Percentiles rank a stretch among this genome's conserved stretches.
Evolutionary conservation across 2,329 filamentous ascomycete species (phyloP).

Genomic region (Clarireedia monteithiana): DNA sequence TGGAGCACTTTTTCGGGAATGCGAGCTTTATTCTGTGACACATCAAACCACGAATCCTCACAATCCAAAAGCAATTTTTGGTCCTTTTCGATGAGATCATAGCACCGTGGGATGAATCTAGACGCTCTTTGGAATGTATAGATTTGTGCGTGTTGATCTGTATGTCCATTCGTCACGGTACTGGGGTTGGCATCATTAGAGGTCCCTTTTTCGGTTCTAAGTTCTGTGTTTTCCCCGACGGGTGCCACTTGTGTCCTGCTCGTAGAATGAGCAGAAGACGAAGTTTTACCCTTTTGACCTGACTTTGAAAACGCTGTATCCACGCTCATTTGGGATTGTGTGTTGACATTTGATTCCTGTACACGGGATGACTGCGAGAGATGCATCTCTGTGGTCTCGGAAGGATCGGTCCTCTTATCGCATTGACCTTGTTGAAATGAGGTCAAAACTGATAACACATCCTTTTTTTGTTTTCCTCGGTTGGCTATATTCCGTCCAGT

Average conservation of each 20-base stretch:
- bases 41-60: conserved; percentile 32
- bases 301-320: too few species aligned
- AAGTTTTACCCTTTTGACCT: too few species aligned
- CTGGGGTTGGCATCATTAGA: too few species aligned
- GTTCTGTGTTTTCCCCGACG: neutral
- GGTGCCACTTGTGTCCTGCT: too few species aligned
- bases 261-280: too few species aligned
- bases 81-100: conserved; percentile 39
- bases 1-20: conserved; percentile 29
- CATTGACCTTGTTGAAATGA: too few species aligned
- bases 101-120: conserved; percentile 31
- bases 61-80: conserved; percentile 43
- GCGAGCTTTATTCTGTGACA: conserved; percentile 16
- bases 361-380: neutral
- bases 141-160: neutral
- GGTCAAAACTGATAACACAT: neutral
- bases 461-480: neutral
- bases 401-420: too few species aligned
- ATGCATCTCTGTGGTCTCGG: too few species aligned
- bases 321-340: too few species aligned
- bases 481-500: neutral
- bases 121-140: conserved; percentile 20
- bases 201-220: too few species aligned
- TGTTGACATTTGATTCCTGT: too few species aligned
- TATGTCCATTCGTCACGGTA: too few species aligned